Evolutionary conservation across 2,329 filamentous ascomycete genomes (phyloP).

Genomic region (Fonsecaea multimorphosa): DNA sequence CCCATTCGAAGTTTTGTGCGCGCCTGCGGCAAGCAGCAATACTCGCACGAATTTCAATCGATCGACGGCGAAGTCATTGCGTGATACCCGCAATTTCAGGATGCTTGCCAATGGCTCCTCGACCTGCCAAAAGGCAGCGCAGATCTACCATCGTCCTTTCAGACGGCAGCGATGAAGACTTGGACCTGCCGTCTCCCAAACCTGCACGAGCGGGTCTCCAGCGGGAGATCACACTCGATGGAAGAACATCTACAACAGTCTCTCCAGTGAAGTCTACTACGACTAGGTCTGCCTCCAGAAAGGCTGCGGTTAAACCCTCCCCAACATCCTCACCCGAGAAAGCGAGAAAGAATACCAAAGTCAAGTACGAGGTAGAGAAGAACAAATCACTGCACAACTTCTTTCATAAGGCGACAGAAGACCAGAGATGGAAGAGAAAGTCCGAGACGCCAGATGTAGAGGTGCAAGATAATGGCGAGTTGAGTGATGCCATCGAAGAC

Average conservation of each 20-base stretch:
- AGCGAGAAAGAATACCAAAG: constrained; percentile 38
- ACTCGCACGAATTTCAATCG: neutral
- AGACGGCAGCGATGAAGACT: constrained; percentile 34
- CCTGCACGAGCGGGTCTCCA: constrained; percentile 19
- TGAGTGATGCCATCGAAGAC: constrained; percentile 44
- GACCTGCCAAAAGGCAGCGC: constrained; percentile 41
- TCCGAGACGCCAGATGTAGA: constrained; percentile 39
- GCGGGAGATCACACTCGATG: constrained; percentile 34
- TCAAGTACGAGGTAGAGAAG: constrained; percentile 34
- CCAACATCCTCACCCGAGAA: constrained; percentile 46
- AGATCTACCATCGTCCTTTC: constrained; percentile 37
- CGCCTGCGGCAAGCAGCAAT: neutral
- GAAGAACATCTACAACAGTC: constrained; percentile 28
- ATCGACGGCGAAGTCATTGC: constrained; percentile 1
- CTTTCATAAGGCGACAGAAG: constrained; percentile 48
- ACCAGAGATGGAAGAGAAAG: constrained; percentile 48
- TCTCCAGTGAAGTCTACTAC: constrained; percentile 28
- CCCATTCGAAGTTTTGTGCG: neutral
- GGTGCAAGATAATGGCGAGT: constrained; percentile 29
- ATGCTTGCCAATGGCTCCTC: constrained; percentile 37
- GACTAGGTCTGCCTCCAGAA: constrained; percentile 15
- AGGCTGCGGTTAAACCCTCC: constrained; percentile 28
- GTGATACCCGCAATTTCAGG: constrained; percentile 6
- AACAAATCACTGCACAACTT: constrained; percentile 50
- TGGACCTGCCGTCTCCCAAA: constrained; percentile 19